Evolutionary conservation across 345 rosid species (phyloP).

Genomic region (Leavenworthia alabamica): DNA sequence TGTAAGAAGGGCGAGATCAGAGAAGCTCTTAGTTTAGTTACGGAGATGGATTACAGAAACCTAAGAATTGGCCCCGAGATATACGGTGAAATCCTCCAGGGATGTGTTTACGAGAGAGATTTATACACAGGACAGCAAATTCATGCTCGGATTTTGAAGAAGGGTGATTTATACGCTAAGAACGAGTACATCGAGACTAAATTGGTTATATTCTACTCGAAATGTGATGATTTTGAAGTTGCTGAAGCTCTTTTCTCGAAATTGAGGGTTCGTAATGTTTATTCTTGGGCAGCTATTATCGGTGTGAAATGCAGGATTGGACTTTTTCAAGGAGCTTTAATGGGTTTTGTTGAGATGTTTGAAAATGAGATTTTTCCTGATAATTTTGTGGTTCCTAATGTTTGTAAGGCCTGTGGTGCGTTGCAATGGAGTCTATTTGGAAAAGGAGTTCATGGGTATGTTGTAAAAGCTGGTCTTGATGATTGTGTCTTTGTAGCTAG

Average conservation of each 20-base stretch:
- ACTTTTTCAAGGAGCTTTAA: slow-evolving; percentile 40
- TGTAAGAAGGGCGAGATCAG: slow-evolving; percentile 50
- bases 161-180: slow-evolving; percentile 44
- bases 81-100: slow-evolving; percentile 66
- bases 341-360: slow-evolving; percentile 52
- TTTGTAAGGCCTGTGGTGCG: slow-evolving; percentile 65
- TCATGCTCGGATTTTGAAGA: slow-evolving; percentile 64
- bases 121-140: slow-evolving; percentile 54
- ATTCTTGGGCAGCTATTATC: slow-evolving; percentile 83
- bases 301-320: slow-evolving; percentile 62
- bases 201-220: slow-evolving; percentile 57
- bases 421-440: slow-evolving; percentile 48
- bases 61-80: slow-evolving; percentile 49
- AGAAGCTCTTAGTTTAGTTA: slow-evolving; percentile 48
- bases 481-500: slow-evolving; percentile 67
- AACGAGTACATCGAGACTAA: slow-evolving; percentile 68
- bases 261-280: slow-evolving; percentile 46
- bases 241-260: slow-evolving; percentile 42
- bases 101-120: slow-evolving; percentile 56
- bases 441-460: slow-evolving; percentile 65
- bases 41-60: slow-evolving; percentile 41
- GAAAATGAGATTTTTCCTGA: slow-evolving; percentile 51
- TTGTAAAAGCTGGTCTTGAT: slow-evolving; percentile 42
- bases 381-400: slow-evolving; percentile 69
- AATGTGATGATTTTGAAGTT: slow-evolving; percentile 44